phyloP scores from a whole-genome alignment of 163 green algal species.

The Scenedesmus sp. region DNA sequence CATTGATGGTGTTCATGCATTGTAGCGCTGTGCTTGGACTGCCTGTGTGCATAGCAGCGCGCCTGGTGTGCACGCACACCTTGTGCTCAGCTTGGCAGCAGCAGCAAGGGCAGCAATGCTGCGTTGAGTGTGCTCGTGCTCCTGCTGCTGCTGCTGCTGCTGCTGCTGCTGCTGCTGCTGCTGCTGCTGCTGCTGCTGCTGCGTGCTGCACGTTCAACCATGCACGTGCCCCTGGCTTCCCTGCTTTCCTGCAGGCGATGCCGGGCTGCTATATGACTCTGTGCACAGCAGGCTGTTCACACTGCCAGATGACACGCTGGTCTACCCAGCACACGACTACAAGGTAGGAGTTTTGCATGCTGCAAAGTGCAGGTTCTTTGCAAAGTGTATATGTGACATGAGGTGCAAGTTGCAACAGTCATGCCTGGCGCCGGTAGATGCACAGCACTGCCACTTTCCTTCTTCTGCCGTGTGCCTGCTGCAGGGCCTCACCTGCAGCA shows the following conservation, averaged over 20 bases:
- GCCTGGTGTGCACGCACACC: too few relatives aligned
- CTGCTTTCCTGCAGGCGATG: neutral
- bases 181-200: neutral
- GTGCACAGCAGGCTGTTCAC: constrained; percentile 22
- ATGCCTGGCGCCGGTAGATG: constrained; percentile 29
- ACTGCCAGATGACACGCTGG: constrained; percentile 59
- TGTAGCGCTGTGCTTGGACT: too few relatives aligned
- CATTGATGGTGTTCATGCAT: too few relatives aligned
- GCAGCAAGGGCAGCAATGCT: too few relatives aligned
- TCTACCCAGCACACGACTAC: constrained; percentile 80
- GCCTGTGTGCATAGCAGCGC: too few relatives aligned
- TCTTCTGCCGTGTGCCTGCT: too few relatives aligned
- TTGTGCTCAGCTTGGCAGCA: too few relatives aligned
- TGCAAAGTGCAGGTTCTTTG: too few relatives aligned
- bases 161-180: neutral
- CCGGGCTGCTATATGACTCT: constrained; percentile 31
- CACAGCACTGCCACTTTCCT: constrained; percentile 72
- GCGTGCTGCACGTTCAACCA: neutral
- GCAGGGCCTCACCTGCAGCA: constrained; percentile 62
- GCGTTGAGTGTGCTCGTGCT: neutral
- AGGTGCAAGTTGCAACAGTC: neutral
- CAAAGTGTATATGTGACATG: too few relatives aligned
- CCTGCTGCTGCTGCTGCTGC: neutral
- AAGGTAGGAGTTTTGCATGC: constrained; percentile 51
- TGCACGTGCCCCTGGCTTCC: neutral